Conservation (phyloP, 108 stramenopile genomes). For the Aurantiochytrium sp. region DNA sequence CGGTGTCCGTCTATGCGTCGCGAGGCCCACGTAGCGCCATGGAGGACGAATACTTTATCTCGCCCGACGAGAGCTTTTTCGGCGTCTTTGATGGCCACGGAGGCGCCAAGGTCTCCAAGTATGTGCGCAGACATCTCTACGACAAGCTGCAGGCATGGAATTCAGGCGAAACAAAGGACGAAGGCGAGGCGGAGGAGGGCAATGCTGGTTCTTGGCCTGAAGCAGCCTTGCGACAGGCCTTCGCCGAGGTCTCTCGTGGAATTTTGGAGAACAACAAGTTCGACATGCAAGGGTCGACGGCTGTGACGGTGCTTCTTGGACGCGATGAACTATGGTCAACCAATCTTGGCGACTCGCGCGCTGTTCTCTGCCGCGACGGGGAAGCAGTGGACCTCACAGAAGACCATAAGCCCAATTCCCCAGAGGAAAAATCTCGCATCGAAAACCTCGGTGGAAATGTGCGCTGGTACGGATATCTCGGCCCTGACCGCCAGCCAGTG, state of each 20-base stretch:
- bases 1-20: not conserved
- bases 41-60: slow-evolving; percentile 11
- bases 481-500: slow-evolving; percentile 43
- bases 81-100: slow-evolving; percentile 30
- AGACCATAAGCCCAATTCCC: slow-evolving; percentile 84
- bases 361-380: slow-evolving; percentile 62
- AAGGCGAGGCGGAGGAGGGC: slow-evolving; percentile 26
- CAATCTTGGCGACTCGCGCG: slow-evolving; percentile 84
- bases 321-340: slow-evolving; percentile 74
- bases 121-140: slow-evolving; percentile 61
- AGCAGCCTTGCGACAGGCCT: slow-evolving; percentile 63
- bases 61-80: not conserved
- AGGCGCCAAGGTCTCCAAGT: slow-evolving; percentile 13
- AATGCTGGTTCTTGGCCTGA: slow-evolving; percentile 48
- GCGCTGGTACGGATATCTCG: slow-evolving; percentile 5
- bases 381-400: slow-evolving; percentile 52
- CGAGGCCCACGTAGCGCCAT: not conserved
- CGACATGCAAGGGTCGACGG: slow-evolving; percentile 73
- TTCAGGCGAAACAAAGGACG: slow-evolving; percentile 38
- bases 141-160: slow-evolving; percentile 52
- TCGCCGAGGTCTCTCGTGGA: slow-evolving; percentile 62
- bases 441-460: slow-evolving; percentile 64
- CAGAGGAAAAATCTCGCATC: slow-evolving; percentile 65
- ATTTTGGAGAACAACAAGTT: slow-evolving; percentile 61
- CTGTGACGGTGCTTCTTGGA: slow-evolving; percentile 67